Conservation (phyloP, 305 asterid genomes). For the Solanum hybrid region DNA sequence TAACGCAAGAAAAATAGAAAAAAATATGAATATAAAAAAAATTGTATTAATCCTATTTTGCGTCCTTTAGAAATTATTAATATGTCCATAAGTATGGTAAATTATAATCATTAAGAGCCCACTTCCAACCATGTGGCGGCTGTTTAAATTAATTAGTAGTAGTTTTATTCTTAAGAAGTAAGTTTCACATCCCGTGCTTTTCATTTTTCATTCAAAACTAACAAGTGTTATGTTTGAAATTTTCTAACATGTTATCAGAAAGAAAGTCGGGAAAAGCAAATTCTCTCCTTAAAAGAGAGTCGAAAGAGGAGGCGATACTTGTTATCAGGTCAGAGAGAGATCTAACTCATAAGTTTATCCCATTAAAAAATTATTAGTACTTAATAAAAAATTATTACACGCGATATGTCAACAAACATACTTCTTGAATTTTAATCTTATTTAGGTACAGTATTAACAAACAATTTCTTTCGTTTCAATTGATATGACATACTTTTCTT, state of each 20-base stretch:
- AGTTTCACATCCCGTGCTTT: background rate
- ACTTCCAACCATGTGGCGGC: background rate
- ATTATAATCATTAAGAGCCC: background rate
- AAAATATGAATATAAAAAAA: background rate
- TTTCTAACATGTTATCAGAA: background rate
- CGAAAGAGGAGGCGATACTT: background rate
- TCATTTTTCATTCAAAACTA: background rate
- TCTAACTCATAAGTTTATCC: background rate
- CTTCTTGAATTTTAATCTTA: background rate
- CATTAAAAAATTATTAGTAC: background rate
- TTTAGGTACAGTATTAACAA: background rate
- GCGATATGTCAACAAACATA: background rate
- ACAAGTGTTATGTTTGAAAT: rapidly evolving
- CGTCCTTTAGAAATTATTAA: background rate
- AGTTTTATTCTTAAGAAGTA: background rate
- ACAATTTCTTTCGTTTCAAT: background rate
- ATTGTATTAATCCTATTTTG: background rate
- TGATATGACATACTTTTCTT: background rate
- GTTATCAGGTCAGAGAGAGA: background rate
- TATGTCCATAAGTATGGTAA: background rate
- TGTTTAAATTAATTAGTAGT: background rate
- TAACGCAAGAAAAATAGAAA: background rate
- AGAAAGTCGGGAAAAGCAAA: background rate
- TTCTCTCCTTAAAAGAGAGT: background rate
- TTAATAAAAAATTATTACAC: background rate